Evolutionary conservation across 176 grass and related monocot genomes (phyloP).

Genomic region (Thinopyrum elongatum): DNA sequence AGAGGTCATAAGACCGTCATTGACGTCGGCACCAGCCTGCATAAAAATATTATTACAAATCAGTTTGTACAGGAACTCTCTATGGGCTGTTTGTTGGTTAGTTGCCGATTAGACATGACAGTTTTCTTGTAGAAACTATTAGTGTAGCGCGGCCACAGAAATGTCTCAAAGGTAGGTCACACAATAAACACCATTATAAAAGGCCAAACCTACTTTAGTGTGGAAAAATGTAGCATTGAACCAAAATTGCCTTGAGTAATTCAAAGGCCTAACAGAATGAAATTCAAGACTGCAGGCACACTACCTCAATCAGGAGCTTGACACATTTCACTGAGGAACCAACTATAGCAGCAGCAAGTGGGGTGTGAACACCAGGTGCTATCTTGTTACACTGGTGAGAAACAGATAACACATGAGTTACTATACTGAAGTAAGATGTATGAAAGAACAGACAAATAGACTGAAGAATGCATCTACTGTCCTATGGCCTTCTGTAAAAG

Average conservation of each 20-base stretch:
- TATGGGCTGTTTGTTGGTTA: neutral
- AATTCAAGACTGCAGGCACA: neutral
- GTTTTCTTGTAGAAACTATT: neutral
- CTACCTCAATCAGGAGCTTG: conserved; percentile 35
- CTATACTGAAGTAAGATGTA: neutral
- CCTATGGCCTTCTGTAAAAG: neutral
- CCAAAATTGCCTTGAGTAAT: neutral
- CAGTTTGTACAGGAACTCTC: neutral
- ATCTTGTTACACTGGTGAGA: conserved; percentile 21
- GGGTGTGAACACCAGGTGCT: neutral
- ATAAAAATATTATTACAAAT: neutral
- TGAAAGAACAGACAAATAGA: conserved; percentile 2
- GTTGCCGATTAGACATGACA: neutral
- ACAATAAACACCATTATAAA: neutral
- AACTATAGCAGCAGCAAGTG: conserved; percentile 12
- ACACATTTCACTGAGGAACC: conserved; percentile 32
- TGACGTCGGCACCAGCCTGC: conserved; percentile 34
- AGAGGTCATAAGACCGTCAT: neutral
- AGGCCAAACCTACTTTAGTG: neutral
- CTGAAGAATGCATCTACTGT: neutral
- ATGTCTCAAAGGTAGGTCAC: neutral
- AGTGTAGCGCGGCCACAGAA: neutral
- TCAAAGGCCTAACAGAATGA: neutral
- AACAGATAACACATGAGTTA: neutral
- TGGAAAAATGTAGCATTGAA: neutral